A percentile compares a stretch with the other conserved stretches of the same genome.
Conservation (phyloP, 306 rosid species). For the Vicia villosa region DNA sequence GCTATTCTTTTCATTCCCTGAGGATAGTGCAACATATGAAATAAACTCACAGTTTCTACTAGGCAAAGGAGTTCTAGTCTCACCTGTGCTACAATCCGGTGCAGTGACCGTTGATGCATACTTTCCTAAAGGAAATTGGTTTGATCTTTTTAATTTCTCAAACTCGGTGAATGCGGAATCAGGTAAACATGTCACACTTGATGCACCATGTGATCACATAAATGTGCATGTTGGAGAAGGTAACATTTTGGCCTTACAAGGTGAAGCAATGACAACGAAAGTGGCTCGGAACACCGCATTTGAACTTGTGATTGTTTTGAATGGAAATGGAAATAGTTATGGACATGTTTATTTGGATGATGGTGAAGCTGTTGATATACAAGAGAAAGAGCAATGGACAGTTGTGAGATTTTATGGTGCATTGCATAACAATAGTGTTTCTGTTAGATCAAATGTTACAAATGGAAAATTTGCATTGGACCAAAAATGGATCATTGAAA, state of each 20-base stretch:
- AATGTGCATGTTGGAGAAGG: conserved; percentile 81
- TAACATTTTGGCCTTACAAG: conserved; percentile 75
- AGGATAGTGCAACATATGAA: conserved; percentile 62
- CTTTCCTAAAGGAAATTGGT: conserved; percentile 85
- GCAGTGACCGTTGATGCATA: conserved; percentile 68
- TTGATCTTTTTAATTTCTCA: conserved; percentile 75
- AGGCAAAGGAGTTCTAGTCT: conserved; percentile 73
- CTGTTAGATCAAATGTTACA: conserved; percentile 56
- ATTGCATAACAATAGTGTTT: conserved; percentile 20
- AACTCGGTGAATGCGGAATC: conserved; percentile 51
- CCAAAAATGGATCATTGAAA: conserved; percentile 61
- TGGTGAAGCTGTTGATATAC: conserved; percentile 63
- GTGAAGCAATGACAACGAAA: conserved; percentile 62
- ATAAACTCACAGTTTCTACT: conserved; percentile 75
- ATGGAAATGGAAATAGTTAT: conserved; percentile 39
- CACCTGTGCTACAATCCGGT: conserved; percentile 68
- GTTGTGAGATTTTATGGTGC: conserved; percentile 49
- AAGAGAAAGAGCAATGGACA: conserved; percentile 65
- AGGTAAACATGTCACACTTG: conserved; percentile 57
- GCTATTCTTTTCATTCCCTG: conserved; percentile 89
- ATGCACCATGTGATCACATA: conserved; percentile 75
- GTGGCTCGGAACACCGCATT: conserved; percentile 57
- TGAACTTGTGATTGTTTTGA: conserved; percentile 57
- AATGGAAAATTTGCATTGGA: conserved; percentile 64
- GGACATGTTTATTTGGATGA: conserved; percentile 84